Evolutionary conservation across 306 rosid genomes (phyloP), one percentile per base, ranked within the genome.

Genomic region (Vigna trinervia): DNA sequence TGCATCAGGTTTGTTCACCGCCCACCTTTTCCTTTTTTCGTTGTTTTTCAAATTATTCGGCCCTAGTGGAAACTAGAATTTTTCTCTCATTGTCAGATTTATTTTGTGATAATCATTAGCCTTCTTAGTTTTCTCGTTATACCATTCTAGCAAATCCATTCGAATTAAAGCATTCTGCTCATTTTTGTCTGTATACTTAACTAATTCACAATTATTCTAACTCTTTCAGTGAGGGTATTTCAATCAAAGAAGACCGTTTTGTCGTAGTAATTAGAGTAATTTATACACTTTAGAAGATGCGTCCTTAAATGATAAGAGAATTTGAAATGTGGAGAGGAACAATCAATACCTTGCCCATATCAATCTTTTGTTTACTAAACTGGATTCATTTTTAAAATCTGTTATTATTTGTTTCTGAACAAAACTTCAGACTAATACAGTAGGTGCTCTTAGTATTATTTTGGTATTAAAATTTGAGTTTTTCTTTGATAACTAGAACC

Each of bases 1-100:
- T 84, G 84, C 94, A 89, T 84, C 94, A 89, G 90, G 91, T 89
- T 85, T 20, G 28, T n/a, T 57, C 52, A 23, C 48, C 64, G 38
- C 57, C 41, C 60, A 66, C 28, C 14, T 47, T 74, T 48, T 57
- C 3, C 60, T 28, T 43, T 58, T 10, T 73, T 59, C 23, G 20
- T 30, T 20, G 14, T 50, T 57, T 57, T 8, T 15, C 0, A 50
- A 23, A 15, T 67, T 41, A 67, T 22, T 38, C 15, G 5, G 5
- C 64, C 23, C 3, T 10, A 76, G 12, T 20, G 43, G 52, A 75
- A 23, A 32, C 50, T 65, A 22, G 73, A 23, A 28, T 22, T 65
- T 52, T 17, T 15, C 28, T 74, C 60, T 13, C 38, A 6, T 50
- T 46, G 19, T 19, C 28, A 50, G n/a, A 26, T 36, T 76, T 76